A percentile compares a stretch with the other conserved stretches of the same genome.
These are phyloP conservation scores for Ceratocystis albifundus DNA, from an alignment of 2,329 filamentous ascomycete species.

Conservation along the genomic window DNA sequence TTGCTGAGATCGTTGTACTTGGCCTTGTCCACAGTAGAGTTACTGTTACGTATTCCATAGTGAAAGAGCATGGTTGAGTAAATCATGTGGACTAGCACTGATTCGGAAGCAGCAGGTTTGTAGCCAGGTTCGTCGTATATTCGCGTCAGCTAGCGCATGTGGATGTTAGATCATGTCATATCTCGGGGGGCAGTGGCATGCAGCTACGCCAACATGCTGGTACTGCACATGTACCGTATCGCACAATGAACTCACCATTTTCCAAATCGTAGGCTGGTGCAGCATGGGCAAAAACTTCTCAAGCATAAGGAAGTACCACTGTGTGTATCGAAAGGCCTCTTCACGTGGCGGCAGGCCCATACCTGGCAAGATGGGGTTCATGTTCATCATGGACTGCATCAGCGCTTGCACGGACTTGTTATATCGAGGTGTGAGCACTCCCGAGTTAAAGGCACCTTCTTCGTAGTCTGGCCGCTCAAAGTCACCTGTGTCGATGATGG, in stretches of 20 bases:
- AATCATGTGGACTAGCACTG: conserved; percentile 64
- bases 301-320: conserved; percentile 65
- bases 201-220: background rate
- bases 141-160: conserved; percentile 39
- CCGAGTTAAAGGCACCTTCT: conserved; percentile 32
- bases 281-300: conserved; percentile 63
- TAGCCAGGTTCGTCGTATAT: conserved; percentile 61
- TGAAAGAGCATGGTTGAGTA: conserved; percentile 70
- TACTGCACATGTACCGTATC: no score
- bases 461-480: conserved; percentile 57
- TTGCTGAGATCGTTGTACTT: conserved; percentile 55
- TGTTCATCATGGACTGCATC: conserved; percentile 51
- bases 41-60: conserved; percentile 57
- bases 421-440: conserved; percentile 37
- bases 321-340: conserved; percentile 55
- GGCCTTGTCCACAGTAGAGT: conserved; percentile 42
- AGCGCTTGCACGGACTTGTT: conserved; percentile 65
- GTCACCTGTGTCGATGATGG: conserved; percentile 65
- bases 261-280: conserved; percentile 63
- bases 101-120: conserved; percentile 50
- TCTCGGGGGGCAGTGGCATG: background rate
- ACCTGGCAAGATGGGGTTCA: conserved; percentile 44
- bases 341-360: conserved; percentile 51
- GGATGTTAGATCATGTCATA: background rate
- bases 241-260: conserved; percentile 41